Base-by-base conservation (phyloP, 148 eudicot genomes). In the Rhododendron griersonianum region DNA sequence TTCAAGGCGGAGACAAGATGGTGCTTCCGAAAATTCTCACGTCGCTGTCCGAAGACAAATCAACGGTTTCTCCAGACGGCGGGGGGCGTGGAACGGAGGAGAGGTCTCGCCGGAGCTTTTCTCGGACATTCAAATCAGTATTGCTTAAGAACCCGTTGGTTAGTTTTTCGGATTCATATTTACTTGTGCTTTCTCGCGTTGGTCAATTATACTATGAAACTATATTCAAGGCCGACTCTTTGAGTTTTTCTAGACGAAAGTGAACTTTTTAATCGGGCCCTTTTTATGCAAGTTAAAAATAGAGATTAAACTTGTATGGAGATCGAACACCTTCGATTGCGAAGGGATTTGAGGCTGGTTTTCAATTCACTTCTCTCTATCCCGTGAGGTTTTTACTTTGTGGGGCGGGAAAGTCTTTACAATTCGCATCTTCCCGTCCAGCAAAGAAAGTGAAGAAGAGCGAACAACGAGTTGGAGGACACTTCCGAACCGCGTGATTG, bases 131-230 rank as follows among this genome's bases (percentile, higher is more conserved):
- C 16, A 86, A 86, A 55, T 86, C 81, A 9, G 83, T 86, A 9
- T 80, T 86, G 77, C 84, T 86, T 14, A 80, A 83, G n/a, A 73
- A 74, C 2, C 74, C 74, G 0, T 39, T 83, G 86, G 90, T 88
- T 65, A 85, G 87, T 85, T 39, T 18, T 18, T 0, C 69, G 59
- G 18, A 3, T 47, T 35, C n/a, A 18, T 18, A 37, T 19, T 51
- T 53, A 0, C 6, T 2, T 19, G 15, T 81, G 47, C 10, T 55
- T 53, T 53, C 41, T 81, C n/a, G 15, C 13, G 39, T 11, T 28
- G 21, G 5, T 74, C 78, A 16, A 74, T 37, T 37, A 74, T 19
- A 41, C 45, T 3, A 5, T 33, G 44, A 13, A 74, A 69, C 0
- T 1, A 21, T 18, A 59, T 19, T 19, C 23, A 18, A 1, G 23